Conservation (phyloP, 2,329 filamentous ascomycete genomes). For the Colletotrichum cordylinicola region DNA sequence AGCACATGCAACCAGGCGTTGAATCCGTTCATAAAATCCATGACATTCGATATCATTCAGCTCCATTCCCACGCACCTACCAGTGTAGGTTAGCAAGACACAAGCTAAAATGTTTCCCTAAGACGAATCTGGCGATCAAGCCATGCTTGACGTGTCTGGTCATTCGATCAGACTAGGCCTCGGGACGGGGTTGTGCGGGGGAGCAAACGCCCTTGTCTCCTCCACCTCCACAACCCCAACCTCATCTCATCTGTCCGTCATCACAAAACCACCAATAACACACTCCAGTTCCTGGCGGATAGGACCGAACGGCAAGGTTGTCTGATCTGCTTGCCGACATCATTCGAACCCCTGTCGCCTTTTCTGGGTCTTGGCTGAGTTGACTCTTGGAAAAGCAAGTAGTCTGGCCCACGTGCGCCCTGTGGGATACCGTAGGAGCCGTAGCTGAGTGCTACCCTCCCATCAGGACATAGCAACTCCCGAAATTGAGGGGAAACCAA, state of each 20-base stretch:
- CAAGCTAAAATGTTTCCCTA: not conserved
- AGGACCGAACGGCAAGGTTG: slow-evolving; percentile 13
- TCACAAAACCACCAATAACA: slow-evolving; percentile 8
- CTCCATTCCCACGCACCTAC: not conserved
- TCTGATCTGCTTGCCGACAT: slow-evolving; percentile 18
- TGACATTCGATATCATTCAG: not conserved
- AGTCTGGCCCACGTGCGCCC: not conserved
- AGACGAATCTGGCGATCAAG: not conserved
- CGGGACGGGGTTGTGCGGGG: slow-evolving; percentile 14
- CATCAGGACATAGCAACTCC: not conserved
- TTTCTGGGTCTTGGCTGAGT: not conserved
- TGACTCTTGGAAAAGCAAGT: not conserved
- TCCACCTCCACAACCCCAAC: not conserved
- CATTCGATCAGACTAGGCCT: slow-evolving; percentile 8
- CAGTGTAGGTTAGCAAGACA: not conserved
- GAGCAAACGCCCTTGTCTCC: not conserved
- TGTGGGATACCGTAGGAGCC: not conserved
- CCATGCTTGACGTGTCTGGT: slow-evolving; percentile 5
- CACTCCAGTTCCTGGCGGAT: slow-evolving; percentile 7
- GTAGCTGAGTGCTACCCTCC: not conserved
- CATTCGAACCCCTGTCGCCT: slow-evolving; percentile 1
- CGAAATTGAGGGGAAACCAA: not conserved
- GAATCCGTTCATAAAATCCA: not conserved
- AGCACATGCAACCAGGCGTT: not conserved
- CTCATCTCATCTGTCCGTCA: not conserved